Conservation (phyloP, 2,329 filamentous ascomycete genomes). For the Metarhizium anisopliae region DNA sequence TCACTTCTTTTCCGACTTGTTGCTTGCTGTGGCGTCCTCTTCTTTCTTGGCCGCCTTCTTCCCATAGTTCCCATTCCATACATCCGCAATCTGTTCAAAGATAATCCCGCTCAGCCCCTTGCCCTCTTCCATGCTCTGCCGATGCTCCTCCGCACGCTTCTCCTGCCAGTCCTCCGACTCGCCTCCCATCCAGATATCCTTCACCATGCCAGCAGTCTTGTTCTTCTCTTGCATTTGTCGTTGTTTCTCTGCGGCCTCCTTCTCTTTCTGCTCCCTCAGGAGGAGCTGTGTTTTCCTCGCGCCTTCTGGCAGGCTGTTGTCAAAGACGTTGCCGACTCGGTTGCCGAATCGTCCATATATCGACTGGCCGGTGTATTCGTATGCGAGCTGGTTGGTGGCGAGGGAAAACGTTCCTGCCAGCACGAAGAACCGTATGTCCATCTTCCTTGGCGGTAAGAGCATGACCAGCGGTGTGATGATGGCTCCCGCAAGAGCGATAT, state of each 20-base stretch:
- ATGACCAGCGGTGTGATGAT: conserved; percentile 38
- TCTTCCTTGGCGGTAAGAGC: conserved; percentile 40
- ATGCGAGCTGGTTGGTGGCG: conserved; percentile 44
- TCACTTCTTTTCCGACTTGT: neutral
- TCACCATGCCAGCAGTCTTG: conserved; percentile 24
- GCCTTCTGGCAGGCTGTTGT: conserved; percentile 47
- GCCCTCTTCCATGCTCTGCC: conserved; percentile 44
- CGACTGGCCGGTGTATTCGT: conserved; percentile 48
- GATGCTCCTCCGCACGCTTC: conserved; percentile 42
- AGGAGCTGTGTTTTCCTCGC: conserved; percentile 38
- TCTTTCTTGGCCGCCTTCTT: conserved; percentile 18
- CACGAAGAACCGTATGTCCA: conserved; percentile 41
- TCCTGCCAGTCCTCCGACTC: conserved; percentile 46
- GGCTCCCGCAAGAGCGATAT: conserved; percentile 37
- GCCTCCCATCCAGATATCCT: conserved; percentile 49
- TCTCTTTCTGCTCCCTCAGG: conserved; percentile 36
- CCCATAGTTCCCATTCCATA: conserved; percentile 32
- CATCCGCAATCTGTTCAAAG: conserved; percentile 47
- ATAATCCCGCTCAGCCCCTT: conserved; percentile 49
- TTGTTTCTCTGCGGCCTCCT: conserved; percentile 22
- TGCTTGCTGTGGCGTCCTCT: conserved; percentile 8
- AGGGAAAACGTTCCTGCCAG: conserved; percentile 42
- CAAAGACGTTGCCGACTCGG: conserved; percentile 36
- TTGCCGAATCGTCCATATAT: conserved; percentile 37
- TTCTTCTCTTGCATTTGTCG: conserved; percentile 20